Base-by-base conservation (phyloP, 768 basidiomycete genomes). In the Pisolithus microcarpus region DNA sequence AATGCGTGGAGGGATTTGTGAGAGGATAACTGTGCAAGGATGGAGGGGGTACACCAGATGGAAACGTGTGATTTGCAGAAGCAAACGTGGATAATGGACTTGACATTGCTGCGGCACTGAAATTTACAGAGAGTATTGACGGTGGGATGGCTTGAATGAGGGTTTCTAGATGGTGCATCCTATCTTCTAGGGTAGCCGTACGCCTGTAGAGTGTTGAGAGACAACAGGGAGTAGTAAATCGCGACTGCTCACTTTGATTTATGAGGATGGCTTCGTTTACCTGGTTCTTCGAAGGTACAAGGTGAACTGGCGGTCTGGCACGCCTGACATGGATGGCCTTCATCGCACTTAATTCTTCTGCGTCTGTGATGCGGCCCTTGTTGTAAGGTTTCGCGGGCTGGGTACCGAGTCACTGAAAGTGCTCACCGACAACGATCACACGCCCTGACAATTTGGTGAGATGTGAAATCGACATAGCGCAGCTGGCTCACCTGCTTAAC, bases 401-500 rank as follows among this genome's bases (percentile, higher is more conserved):
- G 8, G n/a, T 19, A 4, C 31, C 2, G 34, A 11, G 18, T 5
- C 46, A n/a, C 15, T 38, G 42, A 52, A 30, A 31, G 56, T 58
- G 57, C 85, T 76, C 72, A 91, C 87, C 89, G 81, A 74, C 89
- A 91, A 53, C 89, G 86, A 77, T 91, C 89, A 74, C 89, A 91
- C 52, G 89, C 88, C 65, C 89, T 91, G 56, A 31, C 52, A n/a
- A 36, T 54, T 43, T 58, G 31, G 30, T 57, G 23, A 58, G 50
- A 39, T 43, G 40, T 37, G 19, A 48, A 43, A 39, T 52, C 46
- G 36, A 13, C 34, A 10, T 15, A 30, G 43, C 19, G 45, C 28
- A 57, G 44, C 50, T 15, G 5, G 51, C 78, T 37, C 53, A 87
- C 89, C 88, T 85, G 79, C 85, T 89, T 52, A 91, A 71, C 73